Evolutionary conservation across 768 basidiomycete genomes (phyloP).

Genomic region (Leucogyrophana mollusca): DNA sequence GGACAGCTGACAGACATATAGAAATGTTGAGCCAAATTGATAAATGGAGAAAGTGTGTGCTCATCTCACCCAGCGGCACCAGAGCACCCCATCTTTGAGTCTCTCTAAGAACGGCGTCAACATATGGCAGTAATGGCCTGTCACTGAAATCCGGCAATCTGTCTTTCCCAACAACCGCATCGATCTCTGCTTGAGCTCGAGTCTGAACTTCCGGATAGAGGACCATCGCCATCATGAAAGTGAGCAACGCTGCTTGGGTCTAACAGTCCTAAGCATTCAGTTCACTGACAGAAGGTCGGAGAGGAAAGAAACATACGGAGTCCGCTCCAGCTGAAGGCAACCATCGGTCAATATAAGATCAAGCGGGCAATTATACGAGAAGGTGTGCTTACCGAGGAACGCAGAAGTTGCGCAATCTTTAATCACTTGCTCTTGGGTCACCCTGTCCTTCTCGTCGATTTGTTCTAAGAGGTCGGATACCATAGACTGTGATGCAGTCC

Average conservation of each 20-base stretch:
- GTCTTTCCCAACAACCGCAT: conserved; percentile 5
- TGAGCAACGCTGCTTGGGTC: conserved; percentile 7
- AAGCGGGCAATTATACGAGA: too few species aligned
- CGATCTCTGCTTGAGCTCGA: conserved; percentile 5
- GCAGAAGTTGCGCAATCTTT: conserved; percentile 13
- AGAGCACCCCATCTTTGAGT: neutral
- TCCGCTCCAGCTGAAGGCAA: conserved; percentile 15
- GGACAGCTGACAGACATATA: conserved; percentile 16
- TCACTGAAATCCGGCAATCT: conserved; percentile 5
- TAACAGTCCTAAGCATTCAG: neutral
- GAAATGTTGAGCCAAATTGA: neutral
- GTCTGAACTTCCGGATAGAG: conserved; percentile 1
- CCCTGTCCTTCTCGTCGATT: conserved; percentile 2
- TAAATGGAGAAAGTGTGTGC: neutral
- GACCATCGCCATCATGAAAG: conserved; percentile 7
- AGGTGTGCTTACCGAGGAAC: conserved; percentile 14
- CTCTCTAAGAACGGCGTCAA: conserved; percentile 3
- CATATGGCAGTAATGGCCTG: conserved; percentile 2
- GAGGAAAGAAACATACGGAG: conserved; percentile 9
- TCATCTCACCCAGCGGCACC: neutral
- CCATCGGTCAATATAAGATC: neutral
- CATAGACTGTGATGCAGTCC: conserved; percentile 12
- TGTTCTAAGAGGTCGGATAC: conserved; percentile 8
- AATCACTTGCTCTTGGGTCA: conserved; percentile 8
- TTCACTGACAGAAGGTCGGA: conserved; percentile 3